Base-by-base conservation (phyloP, 1,139 yeast genomes). In the Suhomyces kunorum region DNA sequence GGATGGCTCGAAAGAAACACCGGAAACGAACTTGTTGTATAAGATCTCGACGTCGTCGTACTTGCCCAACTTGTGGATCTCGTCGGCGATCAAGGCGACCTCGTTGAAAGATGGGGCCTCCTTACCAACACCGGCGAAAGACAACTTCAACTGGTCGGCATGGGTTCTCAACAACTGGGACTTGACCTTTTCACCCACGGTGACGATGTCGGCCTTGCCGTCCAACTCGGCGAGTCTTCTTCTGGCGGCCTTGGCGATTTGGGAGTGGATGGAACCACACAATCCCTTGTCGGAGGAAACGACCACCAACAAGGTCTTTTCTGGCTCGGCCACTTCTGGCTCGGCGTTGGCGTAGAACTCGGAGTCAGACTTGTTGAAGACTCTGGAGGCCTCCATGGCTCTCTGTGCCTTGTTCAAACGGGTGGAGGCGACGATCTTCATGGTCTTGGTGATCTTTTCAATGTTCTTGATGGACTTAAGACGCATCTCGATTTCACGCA, bases 361-460 rank as follows among this genome's bases (percentile, higher is more conserved):
- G 51, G 76, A 57, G 64, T 88, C 95, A 47, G 92, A 80, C 58
- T 78, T 76, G 64, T 86, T 84, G 78, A 87, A 90, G 48, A 81
- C 83, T 67, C 95, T 83, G 37, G 98, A 87, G 41, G 88, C 80
- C 55, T 78, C 75, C 92, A 90, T 92, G 53, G 97, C 96, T 66
- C 85, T 87, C 72, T 90, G 96, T 47, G 98, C 98, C 74, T 87
- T 89, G 67, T 81, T 80, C 68, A 92, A 81, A 77, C 97, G 87
- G 57, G 98, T 92, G 34, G 98, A 90, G 39, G 98, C 98, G 60
- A 92, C 98, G 71, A 94, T 85, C 79, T 90, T 92, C 98, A 92
- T 92, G 69, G 98, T 92, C 76, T 92, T 92, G 76, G 98, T 92
- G 74, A 92, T 92, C 78, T 92, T 92, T 75, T 92, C 98, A 68